Percentiles rank a stretch among this genome's conserved stretches.
These are phyloP conservation scores for Neodidymelliopsis sp. DNA, from an alignment of 2,329 filamentous ascomycete genomes.

Conservation along the genomic window DNA sequence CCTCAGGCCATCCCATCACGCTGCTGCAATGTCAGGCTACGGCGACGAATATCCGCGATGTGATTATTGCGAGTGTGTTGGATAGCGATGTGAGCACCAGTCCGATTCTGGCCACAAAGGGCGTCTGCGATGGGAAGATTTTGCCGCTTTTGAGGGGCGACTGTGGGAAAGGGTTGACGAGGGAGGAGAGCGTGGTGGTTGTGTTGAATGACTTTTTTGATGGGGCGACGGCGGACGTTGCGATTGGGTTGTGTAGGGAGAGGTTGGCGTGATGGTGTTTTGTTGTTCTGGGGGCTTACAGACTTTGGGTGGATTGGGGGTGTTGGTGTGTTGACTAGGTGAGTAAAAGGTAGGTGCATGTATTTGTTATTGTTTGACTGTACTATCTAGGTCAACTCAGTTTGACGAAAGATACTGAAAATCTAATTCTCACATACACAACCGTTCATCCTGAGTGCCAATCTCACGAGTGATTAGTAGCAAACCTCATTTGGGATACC, in stretches of 20 bases:
- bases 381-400: too few relatives aligned
- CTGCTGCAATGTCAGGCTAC: conserved; percentile 60
- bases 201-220: conserved; percentile 62
- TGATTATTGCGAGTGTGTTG: conserved; percentile 57
- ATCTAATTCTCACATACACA: not conserved
- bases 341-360: too few relatives aligned
- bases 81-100: conserved; percentile 54
- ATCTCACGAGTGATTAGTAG: too few relatives aligned
- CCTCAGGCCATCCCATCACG: conserved; percentile 31
- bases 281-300: too few relatives aligned
- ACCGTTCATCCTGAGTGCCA: not conserved
- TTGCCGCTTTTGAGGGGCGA: conserved; percentile 57
- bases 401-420: not conserved
- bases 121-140: conserved; percentile 57
- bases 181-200: conserved; percentile 54
- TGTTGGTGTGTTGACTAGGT: too few relatives aligned
- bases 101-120: conserved; percentile 59
- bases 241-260: conserved; percentile 51
- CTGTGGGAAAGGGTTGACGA: conserved; percentile 46
- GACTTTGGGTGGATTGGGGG: too few relatives aligned
- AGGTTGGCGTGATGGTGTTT: conserved; percentile 49
- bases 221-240: conserved; percentile 58
- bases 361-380: too few relatives aligned
- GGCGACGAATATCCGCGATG: conserved; percentile 58
- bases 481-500: too few relatives aligned